Evolutionary conservation across 768 basidiomycete genomes (phyloP).

Genomic region (Mycena epipterygia): DNA sequence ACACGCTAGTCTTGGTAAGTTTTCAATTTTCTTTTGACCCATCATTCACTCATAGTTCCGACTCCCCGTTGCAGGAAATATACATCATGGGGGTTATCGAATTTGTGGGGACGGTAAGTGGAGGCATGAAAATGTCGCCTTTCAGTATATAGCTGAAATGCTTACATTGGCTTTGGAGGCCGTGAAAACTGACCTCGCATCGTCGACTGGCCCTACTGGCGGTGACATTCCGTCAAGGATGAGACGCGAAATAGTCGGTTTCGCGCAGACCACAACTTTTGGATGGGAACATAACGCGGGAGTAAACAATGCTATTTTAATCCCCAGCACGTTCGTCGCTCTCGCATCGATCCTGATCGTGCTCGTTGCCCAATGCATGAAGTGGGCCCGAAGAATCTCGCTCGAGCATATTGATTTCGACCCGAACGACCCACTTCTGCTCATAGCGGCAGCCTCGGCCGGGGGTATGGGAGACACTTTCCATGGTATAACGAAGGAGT

Average conservation of each 20-base stretch:
- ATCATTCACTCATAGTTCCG: background rate
- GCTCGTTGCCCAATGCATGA: background rate
- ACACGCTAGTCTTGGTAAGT: background rate
- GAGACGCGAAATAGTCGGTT: background rate
- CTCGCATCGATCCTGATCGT: slow-evolving; percentile 12
- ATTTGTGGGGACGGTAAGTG: slow-evolving; percentile 7
- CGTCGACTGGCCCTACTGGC: background rate
- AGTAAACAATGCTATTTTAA: background rate
- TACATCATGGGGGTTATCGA: background rate
- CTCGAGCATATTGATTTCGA: background rate
- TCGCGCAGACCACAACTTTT: background rate
- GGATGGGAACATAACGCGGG: background rate
- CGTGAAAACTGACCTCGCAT: slow-evolving; percentile 2
- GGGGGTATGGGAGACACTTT: slow-evolving; percentile 15
- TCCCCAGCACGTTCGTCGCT: slow-evolving; percentile 9
- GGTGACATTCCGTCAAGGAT: background rate
- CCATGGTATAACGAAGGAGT: background rate
- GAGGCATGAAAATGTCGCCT: background rate
- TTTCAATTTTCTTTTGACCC: no score
- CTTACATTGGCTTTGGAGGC: background rate
- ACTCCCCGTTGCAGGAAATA: background rate
- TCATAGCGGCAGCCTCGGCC: slow-evolving; percentile 25
- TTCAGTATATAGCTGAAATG: no score
- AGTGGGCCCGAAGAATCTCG: background rate
- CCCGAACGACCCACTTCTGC: slow-evolving; percentile 7